These are phyloP conservation scores for Podospora comata DNA, from an alignment of 495 filamentous ascomycete genomes.

Conservation along the genomic window DNA sequence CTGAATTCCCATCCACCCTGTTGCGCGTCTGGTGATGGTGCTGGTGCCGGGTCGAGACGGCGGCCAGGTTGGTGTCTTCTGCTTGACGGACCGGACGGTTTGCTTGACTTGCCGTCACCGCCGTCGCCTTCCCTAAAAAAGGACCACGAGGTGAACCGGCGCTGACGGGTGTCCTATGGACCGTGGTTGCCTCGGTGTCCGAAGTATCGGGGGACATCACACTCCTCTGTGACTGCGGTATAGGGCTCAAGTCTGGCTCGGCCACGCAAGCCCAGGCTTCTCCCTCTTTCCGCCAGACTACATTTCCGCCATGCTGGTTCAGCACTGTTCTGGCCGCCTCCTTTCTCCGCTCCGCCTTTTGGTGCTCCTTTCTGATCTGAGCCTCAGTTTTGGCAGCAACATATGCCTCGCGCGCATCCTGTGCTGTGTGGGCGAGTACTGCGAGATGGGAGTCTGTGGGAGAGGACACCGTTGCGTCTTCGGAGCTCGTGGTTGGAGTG, in stretches of 20 bases:
- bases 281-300: conserved; percentile 42
- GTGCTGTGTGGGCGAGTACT: conserved; percentile 29
- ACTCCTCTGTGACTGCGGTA: conserved; percentile 39
- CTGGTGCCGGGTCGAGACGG: conserved; percentile 2
- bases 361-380: conserved; percentile 31
- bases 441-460: conserved; percentile 25
- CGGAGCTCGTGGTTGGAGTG: conserved; percentile 42
- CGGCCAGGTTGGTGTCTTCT: neutral
- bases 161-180: conserved; percentile 7
- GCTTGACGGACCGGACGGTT: neutral
- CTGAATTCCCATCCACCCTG: neutral
- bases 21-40: neutral
- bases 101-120: conserved; percentile 2
- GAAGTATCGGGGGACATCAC: neutral
- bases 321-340: conserved; percentile 33
- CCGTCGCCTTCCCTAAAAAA: conserved; percentile 37
- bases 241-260: conserved; percentile 46
- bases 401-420: conserved; percentile 33
- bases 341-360: conserved; percentile 35
- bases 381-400: conserved; percentile 28
- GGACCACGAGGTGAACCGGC: conserved; percentile 13
- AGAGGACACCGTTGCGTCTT: conserved; percentile 16
- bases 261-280: conserved; percentile 49
- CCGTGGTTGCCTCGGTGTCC: conserved; percentile 17
- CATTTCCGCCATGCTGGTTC: conserved; percentile 22